These are phyloP conservation scores for Saccharomycopsis olivae DNA, from an alignment of 805 yeast species.

Conservation along the genomic window DNA sequence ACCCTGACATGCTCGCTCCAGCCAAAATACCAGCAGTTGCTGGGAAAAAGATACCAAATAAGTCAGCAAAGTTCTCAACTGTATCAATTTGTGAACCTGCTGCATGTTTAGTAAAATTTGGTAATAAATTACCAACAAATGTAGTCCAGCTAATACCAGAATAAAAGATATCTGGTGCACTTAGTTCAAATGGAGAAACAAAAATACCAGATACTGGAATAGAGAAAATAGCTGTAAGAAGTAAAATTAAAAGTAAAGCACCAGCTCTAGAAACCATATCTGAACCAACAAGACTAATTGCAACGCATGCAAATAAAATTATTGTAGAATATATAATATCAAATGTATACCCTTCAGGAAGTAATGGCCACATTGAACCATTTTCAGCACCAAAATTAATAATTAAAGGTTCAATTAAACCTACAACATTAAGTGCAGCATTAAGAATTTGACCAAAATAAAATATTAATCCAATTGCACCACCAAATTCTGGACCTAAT, in stretches of 20 bases:
- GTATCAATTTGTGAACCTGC: slow-evolving; percentile 66
- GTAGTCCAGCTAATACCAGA: slow-evolving; percentile 70
- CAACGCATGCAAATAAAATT: slow-evolving; percentile 59
- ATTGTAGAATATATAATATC: slow-evolving; percentile 62
- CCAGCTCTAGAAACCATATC: slow-evolving; percentile 77
- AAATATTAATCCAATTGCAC: slow-evolving; percentile 90
- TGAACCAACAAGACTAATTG: slow-evolving; percentile 73
- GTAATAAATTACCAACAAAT: slow-evolving; percentile 54
- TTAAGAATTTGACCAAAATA: slow-evolving; percentile 91
- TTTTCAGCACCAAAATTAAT: slow-evolving; percentile 57
- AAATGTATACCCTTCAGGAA: slow-evolving; percentile 67
- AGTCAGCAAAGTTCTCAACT: slow-evolving; percentile 68
- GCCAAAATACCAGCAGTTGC: slow-evolving; percentile 98
- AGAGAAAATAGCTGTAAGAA: slow-evolving; percentile 64
- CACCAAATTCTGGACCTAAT: slow-evolving; percentile 97
- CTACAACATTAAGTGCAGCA: slow-evolving; percentile 88
- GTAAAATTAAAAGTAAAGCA: slow-evolving; percentile 52
- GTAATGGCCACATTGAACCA: slow-evolving; percentile 42
- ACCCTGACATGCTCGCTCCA: slow-evolving; percentile 98
- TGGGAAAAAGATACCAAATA: slow-evolving; percentile 94
- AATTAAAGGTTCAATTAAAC: slow-evolving; percentile 83
- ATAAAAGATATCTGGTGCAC: slow-evolving; percentile 38
- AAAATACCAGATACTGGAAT: slow-evolving; percentile 71
- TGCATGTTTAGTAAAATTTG: slow-evolving; percentile 79
- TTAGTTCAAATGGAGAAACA: slow-evolving; percentile 48